phyloP scores from a whole-genome alignment of 768 basidiomycete genomes.

The Lenzites betulinus region DNA sequence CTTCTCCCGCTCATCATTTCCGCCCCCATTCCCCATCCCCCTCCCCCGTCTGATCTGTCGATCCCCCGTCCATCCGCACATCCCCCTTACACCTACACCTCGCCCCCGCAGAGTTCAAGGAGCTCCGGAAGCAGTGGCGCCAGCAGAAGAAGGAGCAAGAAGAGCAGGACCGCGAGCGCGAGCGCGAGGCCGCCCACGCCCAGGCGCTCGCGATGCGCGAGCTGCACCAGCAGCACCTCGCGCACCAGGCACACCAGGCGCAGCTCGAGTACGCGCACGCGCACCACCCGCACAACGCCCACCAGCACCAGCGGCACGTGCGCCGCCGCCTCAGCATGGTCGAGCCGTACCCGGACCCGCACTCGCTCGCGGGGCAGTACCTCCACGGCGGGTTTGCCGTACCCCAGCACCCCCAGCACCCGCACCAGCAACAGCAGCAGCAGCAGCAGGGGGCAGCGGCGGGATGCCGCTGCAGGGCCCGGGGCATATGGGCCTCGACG shows the following conservation, averaged over 20 bases:
- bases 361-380: slow-evolving; percentile 17
- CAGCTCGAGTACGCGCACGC: no score
- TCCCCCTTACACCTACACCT: background rate
- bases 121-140: slow-evolving; percentile 94
- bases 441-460: no score
- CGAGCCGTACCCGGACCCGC: slow-evolving; percentile 21
- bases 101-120: slow-evolving; percentile 83
- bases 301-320: slow-evolving; percentile 18
- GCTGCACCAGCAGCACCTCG: slow-evolving; percentile 11
- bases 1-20: slow-evolving; percentile 20
- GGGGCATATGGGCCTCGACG: slow-evolving; percentile 18
- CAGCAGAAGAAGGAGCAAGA: slow-evolving; percentile 82
- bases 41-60: no score
- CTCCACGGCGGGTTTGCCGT: slow-evolving; percentile 15
- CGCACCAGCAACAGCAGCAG: no score
- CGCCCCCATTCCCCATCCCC: background rate
- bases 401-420: no score
- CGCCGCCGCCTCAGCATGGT: slow-evolving; percentile 17
- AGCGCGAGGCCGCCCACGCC: slow-evolving; percentile 20
- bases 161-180: slow-evolving; percentile 28
- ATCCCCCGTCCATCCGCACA: no score
- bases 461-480: slow-evolving; percentile 14
- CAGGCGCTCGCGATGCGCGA: slow-evolving; percentile 17
- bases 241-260: slow-evolving; percentile 10
- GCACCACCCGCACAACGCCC: no score